These are phyloP conservation scores for Colletotrichum sp. DNA, from an alignment of 2,329 filamentous ascomycete genomes.

Conservation along the genomic window DNA sequence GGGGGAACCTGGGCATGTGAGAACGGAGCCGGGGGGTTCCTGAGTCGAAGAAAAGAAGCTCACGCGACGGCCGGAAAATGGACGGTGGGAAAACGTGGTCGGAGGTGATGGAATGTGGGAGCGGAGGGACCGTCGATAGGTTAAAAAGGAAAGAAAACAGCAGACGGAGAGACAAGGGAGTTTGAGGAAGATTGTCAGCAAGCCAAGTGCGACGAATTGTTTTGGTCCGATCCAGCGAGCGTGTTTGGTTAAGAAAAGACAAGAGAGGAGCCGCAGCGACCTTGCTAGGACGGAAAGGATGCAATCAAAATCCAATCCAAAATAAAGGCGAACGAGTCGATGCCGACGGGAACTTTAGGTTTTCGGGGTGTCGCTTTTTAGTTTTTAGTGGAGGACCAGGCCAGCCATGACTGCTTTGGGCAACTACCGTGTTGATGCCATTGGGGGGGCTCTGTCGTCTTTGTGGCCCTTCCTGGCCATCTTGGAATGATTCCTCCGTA, in stretches of 20 bases:
- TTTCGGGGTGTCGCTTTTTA: neutral
- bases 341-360: neutral
- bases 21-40: neutral
- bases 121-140: neutral
- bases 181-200: neutral
- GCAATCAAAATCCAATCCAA: neutral
- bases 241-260: neutral
- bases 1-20: slow-evolving; percentile 10
- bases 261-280: neutral
- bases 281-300: slow-evolving; percentile 1
- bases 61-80: neutral
- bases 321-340: neutral
- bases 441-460: neutral
- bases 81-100: neutral
- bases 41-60: neutral
- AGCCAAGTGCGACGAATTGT: neutral
- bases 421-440: neutral
- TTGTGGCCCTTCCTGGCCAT: neutral
- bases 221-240: neutral
- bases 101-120: neutral
- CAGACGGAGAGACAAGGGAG: neutral
- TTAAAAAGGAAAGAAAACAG: neutral
- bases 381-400: neutral
- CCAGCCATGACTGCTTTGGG: slow-evolving; percentile 4
- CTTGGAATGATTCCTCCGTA: neutral